A percentile compares a stretch with the other conserved stretches of the same genome.
Conservation (phyloP, 2,329 filamentous ascomycete genomes). For the Monilinia aucupariae region DNA sequence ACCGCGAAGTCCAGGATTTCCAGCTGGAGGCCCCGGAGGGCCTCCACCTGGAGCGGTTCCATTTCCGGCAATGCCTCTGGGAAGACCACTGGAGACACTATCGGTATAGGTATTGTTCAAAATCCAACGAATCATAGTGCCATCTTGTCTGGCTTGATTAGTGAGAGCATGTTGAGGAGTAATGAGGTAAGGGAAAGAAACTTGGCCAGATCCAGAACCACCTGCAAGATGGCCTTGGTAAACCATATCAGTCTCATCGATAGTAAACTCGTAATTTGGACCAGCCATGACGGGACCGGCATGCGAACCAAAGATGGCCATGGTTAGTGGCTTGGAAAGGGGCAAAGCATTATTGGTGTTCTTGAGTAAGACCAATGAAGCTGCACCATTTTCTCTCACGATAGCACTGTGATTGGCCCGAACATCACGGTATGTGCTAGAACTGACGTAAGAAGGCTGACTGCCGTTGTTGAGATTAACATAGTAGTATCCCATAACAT, state of each 20-base stretch:
- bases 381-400: conserved; percentile 45
- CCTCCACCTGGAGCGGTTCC: background rate
- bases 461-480: conserved; percentile 39
- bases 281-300: conserved; percentile 46
- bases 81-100: background rate
- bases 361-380: conserved; percentile 71
- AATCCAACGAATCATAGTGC: conserved; percentile 49
- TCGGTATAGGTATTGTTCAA: conserved; percentile 35
- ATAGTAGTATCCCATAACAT: conserved; percentile 65
- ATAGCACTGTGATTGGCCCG: conserved; percentile 41
- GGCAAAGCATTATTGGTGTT: conserved; percentile 66
- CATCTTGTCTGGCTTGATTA: conserved; percentile 53
- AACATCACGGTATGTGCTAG: conserved; percentile 63
- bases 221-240: conserved; percentile 21
- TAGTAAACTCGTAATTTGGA: conserved; percentile 17
- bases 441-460: conserved; percentile 32
- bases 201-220: conserved; percentile 39
- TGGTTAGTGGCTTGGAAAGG: conserved; percentile 66
- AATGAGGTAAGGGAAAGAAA: conserved; percentile 67
- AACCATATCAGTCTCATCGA: conserved; percentile 11
- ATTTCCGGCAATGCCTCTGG: background rate
- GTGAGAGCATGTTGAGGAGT: conserved; percentile 68
- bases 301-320: conserved; percentile 77
- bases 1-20: background rate
- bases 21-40: background rate